Evolutionary conservation across 2,329 filamentous ascomycete species (phyloP), one percentile per base, ranked within the genome.

Genomic region (Ceratocystis smalleyi): DNA sequence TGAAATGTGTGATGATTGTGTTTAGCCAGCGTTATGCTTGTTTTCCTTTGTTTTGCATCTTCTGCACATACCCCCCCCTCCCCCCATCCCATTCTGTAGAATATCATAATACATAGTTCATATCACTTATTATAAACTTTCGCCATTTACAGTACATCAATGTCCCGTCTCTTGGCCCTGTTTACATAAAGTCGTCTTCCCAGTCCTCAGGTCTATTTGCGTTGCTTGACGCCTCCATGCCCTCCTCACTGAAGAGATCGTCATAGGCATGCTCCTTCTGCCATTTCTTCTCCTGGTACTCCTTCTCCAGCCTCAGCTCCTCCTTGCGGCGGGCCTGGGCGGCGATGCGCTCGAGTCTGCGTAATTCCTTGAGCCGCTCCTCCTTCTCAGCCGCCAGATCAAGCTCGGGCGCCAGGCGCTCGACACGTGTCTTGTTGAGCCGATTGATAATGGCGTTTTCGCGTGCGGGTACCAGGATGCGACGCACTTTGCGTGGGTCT

Each of bases 211-310:
- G 80, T 15, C 90, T 83, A 71, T 96, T 85, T 75, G 96, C 89
- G 74, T 99, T 99, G 76, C 86, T 96, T 64, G 84, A 84, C 24
- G 74, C 76, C 54, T 84, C 84, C 77, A 95, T 80, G 70, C 88
- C 87, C 65, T 96, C 89, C 63, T 95, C 90, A 3, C 82, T 84
- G 74, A 96, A 91, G 63, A 96, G 75, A 59, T 96, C 91, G 72
- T 97, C 94, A 74, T 99, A 99, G 1, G 91, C 92, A 75, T 99
- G 92, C n/a, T 96, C 91, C 76, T 94, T 94, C 75, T 95, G 89
- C 81, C 85, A 95, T 74, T 95, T 95, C 76, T 92, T 83, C 75
- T 95, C 87, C 74, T 89, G 88, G 68, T 89, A 82, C 77, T 96
- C 89, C 74, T 90, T 86, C 61, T 85, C 82, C 59, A 91, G 73